These are phyloP conservation scores for Cyclotella distinguenda DNA, from an alignment of 108 stramenopile species.

Conservation along the genomic window DNA sequence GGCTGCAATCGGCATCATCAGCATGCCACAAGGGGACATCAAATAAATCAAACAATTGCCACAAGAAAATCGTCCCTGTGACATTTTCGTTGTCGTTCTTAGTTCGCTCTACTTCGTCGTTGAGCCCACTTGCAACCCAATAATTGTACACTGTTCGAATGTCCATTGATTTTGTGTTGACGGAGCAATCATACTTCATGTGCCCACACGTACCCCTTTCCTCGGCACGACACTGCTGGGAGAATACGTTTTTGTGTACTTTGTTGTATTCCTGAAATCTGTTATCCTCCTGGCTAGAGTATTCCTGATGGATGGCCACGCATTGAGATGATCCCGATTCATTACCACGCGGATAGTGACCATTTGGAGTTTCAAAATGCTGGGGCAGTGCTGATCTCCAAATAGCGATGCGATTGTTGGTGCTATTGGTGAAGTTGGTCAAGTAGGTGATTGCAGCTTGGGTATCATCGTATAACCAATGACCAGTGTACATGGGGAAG, in stretches of 20 bases:
- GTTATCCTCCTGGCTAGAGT: not conserved
- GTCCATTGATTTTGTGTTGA: not conserved
- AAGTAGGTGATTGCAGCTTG: not conserved
- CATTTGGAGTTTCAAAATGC: slow-evolving; percentile 3
- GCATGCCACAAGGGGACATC: slow-evolving; percentile 5
- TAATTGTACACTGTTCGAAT: not conserved
- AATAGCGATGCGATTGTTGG: not conserved
- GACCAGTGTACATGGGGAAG: not conserved
- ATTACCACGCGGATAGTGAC: not conserved
- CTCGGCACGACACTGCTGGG: not conserved
- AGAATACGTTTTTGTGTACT: not conserved
- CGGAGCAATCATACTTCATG: not conserved
- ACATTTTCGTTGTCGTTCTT: not conserved
- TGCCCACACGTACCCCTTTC: not conserved
- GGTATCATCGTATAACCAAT: slow-evolving; percentile 1
- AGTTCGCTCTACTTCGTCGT: not conserved
- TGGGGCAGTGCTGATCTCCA: not conserved
- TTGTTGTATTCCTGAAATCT: not conserved
- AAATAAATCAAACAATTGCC: slow-evolving; percentile 3
- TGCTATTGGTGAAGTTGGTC: not conserved
- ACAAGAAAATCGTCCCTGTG: not conserved
- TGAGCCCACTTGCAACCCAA: slow-evolving; percentile 3
- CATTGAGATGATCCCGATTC: not conserved
- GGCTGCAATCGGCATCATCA: not conserved
- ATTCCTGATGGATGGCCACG: not conserved